Conservation (phyloP, 2,329 filamentous ascomycete genomes). For the Beauveria caledonica region DNA sequence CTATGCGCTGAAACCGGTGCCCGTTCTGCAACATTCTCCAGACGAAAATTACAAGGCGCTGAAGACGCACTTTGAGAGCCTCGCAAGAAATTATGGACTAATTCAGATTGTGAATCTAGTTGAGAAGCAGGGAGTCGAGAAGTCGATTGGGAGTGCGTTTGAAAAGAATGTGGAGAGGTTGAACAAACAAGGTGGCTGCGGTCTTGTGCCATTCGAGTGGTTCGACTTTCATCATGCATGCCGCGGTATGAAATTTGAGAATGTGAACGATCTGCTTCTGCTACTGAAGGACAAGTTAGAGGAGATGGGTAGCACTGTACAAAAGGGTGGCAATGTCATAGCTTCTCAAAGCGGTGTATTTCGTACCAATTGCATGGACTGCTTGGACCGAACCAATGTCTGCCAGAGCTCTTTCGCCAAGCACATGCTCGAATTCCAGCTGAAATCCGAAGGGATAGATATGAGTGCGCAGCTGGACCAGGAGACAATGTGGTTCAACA, state of each 20-base stretch:
- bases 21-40: slow-evolving; percentile 70
- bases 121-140: slow-evolving; percentile 79
- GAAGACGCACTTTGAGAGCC: slow-evolving; percentile 65
- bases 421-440: slow-evolving; percentile 69
- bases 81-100: slow-evolving; percentile 62
- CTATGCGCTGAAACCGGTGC: slow-evolving; percentile 84
- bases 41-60: slow-evolving; percentile 74
- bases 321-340: slow-evolving; percentile 34
- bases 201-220: slow-evolving; percentile 66
- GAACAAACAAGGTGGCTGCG: slow-evolving; percentile 52
- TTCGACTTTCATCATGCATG: slow-evolving; percentile 94
- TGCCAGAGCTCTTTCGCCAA: slow-evolving; percentile 87
- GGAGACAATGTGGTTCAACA: slow-evolving; percentile 88
- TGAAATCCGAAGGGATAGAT: slow-evolving; percentile 67
- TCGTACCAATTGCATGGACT: slow-evolving; percentile 99
- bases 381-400: slow-evolving; percentile 90
- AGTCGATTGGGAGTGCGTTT: slow-evolving; percentile 70
- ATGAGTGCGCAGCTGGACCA: slow-evolving; percentile 70
- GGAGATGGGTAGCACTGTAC: slow-evolving; percentile 62
- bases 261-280: slow-evolving; percentile 72
- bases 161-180: slow-evolving; percentile 57
- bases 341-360: slow-evolving; percentile 63
- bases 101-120: slow-evolving; percentile 78
- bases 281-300: slow-evolving; percentile 60
- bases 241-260: slow-evolving; percentile 96